Base-by-base conservation (phyloP, 2,329 filamentous ascomycete genomes). In the Fusarium sp. region DNA sequence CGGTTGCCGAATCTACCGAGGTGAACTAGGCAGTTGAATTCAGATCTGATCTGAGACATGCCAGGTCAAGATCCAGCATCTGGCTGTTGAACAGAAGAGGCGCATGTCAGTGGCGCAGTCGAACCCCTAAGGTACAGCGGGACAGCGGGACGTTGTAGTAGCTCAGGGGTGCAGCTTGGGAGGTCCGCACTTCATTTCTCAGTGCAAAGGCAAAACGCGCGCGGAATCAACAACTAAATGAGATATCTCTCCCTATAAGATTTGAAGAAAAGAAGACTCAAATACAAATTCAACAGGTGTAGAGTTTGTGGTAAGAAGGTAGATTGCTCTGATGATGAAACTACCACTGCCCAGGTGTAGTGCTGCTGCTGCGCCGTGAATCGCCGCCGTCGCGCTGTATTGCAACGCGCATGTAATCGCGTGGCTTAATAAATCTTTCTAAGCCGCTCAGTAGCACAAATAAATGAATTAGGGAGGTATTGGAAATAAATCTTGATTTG, bases 1-100 rank as follows among this genome's bases (percentile, higher is more conserved):
- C 12, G 29, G 11, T 38, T 29, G 22, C 61, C 58, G 61, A 63
- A 32, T 24, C 40, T 48, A 48, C 61, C 61, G 61, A 62, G 60
- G 46, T 55, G 58, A 4, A 18, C 34, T 38, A 38, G 10, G 18
- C 18, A 38, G 34, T n/a, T 38, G 18, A n/a, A 38, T 11, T 9
- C 34, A 38, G 34, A 38, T 38, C 18, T n/a, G 34, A 38, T 38
- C 18, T 38, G 18, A 38, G 34, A 38, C 10, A n/a, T n/a, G 18
- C 34, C n/a, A 38, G 18, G 34, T 11, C 18, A n/a, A 38, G 18
- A 38, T 38, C 34, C 6, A 7, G 9, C 18, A 38, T 38, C 34
- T 38, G 18, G 34, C 18, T 38, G 16, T n/a, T 38, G 18, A 38
- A 38, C 18, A 6, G 10, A n/a, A n/a, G 34, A 38, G 34, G 10